Base-by-base conservation (phyloP, 305 asterid species). In the Fraxinus paxiana region DNA sequence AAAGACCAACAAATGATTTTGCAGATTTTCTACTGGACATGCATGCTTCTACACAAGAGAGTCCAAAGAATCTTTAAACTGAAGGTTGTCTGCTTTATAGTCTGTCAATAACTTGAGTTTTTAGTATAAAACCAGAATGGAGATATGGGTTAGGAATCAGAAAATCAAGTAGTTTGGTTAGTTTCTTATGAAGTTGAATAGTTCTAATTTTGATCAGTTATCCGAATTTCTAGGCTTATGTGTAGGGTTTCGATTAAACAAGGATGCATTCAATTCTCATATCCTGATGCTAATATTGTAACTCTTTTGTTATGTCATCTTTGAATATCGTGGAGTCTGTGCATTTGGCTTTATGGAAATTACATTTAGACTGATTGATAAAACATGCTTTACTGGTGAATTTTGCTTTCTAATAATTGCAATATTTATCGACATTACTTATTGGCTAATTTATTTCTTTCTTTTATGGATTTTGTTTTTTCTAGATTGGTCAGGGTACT, bases 401-500 rank as follows among this genome's bases (percentile, higher is more conserved):
- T 56, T 56, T 56, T 56, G 28, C 67, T 18, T 56, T 56, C 30
- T 20, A 17, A 56, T 17, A 30, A 56, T 56, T 56, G 67, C 67
- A 56, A 6, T 56, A 56, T 56, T 56, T 18, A 56, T 6, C 20
- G 63, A 67, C 37, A 12, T 15, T 35, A 65, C 37, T 2, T 69
- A 71, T 65, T 59, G 79, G 77, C 86, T 89, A 78, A 83, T 72
- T 34, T 41, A 54, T 72, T 33, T 10, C 28, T 80, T 26, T 31
- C 69, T 54, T 15, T 69, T 79, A 26, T 51, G 85, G 82, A 59
- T 73, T 35, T 77, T 63, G 54, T 81, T 77, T 59, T 82, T n/a
- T 79, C 54, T 84, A 92, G 98, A 94, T 94, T 91, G 97, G 97
- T 80, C 97, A 94, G 86, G 98, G 98, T 75, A 94, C 98, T 74